These are phyloP conservation scores for Triglochin maritima DNA, from an alignment of 106 monocot species.

Conservation along the genomic window DNA sequence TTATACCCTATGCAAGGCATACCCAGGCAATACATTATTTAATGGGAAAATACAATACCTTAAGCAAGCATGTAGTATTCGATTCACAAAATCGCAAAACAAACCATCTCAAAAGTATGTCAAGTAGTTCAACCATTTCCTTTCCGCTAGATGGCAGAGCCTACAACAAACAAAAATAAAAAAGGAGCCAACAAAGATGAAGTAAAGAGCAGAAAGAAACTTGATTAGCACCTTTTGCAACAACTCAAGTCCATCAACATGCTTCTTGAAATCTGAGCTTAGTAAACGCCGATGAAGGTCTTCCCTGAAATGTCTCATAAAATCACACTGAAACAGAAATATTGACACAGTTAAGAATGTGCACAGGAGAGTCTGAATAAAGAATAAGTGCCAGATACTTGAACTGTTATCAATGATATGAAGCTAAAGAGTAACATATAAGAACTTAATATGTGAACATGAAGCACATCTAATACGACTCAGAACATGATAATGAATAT, in stretches of 20 bases:
- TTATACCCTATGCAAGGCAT: neutral
- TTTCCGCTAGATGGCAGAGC: conserved; percentile 61
- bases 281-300: conserved; percentile 74
- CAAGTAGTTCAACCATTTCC: conserved; percentile 92
- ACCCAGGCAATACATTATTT: neutral
- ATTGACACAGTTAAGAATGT: neutral
- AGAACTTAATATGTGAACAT: too few species aligned
- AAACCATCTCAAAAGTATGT: conserved; percentile 95
- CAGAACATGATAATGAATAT: too few species aligned
- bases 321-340: conserved; percentile 47
- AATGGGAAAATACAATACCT: conserved; percentile 35
- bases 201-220: too few species aligned
- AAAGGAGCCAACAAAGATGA: neutral
- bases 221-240: conserved; percentile 61
- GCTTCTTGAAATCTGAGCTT: conserved; percentile 94
- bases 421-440: too few species aligned
- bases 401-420: too few species aligned
- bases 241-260: conserved; percentile 94
- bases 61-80: conserved; percentile 94
- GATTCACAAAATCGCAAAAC: conserved; percentile 95
- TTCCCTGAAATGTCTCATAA: conserved; percentile 83
- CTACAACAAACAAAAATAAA: conserved; percentile 18
- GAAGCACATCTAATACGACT: too few species aligned
- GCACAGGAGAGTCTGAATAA: too few species aligned
- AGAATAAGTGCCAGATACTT: too few species aligned